Conservation (phyloP, 1,284 basidiomycete genomes). For the Heterobasidion irregulare region DNA sequence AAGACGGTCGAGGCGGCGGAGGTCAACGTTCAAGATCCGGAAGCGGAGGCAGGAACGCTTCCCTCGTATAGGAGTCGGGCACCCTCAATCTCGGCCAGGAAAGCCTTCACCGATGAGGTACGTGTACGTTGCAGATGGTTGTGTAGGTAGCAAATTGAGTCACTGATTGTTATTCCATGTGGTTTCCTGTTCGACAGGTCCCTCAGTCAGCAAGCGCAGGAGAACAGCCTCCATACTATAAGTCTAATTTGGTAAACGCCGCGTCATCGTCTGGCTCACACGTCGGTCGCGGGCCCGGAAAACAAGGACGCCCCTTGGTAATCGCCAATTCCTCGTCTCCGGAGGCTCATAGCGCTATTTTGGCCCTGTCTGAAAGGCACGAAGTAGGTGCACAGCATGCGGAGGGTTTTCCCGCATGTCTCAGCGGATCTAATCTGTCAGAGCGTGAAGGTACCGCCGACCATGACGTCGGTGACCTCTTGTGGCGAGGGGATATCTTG, state of each 20-base stretch:
- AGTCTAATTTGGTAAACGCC: background rate
- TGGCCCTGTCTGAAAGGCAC: background rate
- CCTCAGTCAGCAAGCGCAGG: background rate
- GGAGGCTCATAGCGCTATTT: background rate
- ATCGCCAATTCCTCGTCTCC: background rate
- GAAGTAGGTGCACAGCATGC: too few species aligned
- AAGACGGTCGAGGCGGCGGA: constrained; percentile 1
- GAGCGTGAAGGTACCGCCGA: too few species aligned
- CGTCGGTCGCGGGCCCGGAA: background rate
- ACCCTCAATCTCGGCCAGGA: background rate
- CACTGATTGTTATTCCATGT: background rate
- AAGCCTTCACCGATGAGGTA: background rate
- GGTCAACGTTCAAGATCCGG: background rate
- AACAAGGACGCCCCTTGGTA: background rate
- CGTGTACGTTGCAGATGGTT: background rate
- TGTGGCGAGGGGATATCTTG: background rate
- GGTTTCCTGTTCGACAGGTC: background rate
- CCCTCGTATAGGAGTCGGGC: constrained; percentile 4
- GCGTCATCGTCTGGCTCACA: background rate
- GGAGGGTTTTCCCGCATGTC: too few species aligned
- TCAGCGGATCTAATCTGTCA: too few species aligned
- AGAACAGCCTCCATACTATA: background rate
- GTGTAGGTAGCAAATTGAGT: background rate
- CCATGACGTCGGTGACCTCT: background rate
- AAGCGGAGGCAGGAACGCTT: constrained; percentile 1